Base-by-base conservation (phyloP, 1,139 yeast genomes). In the Candida sojae region DNA sequence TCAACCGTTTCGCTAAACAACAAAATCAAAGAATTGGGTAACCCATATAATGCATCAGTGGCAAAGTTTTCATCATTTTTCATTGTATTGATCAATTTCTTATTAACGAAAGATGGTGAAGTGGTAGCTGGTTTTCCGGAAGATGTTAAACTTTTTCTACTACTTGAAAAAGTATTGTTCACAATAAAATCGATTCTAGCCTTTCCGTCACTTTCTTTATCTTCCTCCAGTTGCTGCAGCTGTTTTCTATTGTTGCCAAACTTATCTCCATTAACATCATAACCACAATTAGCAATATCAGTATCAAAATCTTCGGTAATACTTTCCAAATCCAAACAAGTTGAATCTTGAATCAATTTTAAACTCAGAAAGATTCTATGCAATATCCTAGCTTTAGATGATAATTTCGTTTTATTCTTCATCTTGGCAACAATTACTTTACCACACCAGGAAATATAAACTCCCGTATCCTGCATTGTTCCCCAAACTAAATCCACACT, bases 401-500 rank as follows among this genome's bases (percentile, higher is more conserved):
- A 84, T 31, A 89, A 66, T 52, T 79, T 80, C 59, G 84, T 85
- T 60, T 90, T 82, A 47, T 73, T 77, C 43, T 71, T 71, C 84
- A 86, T 84, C 57, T 92, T 82, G 56, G 84, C 80, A 39, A 80
- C 77, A 31, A 90, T 86, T 44, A 88, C 86, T 50, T 79, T 79
- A 51, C 89, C 93, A 69, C 96, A 88, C 60, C 91, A 83, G 46
- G 83, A 79, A 48, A 90, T 73, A 64, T 89, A 88, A 50, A 83
- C 78, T 52, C 83, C 83, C 57, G 96, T 88, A 56, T 88, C 96
- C 51, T 86, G 86, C 95, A 88, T 88, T 1, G 95, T 86, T 1
- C 97, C 96, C 88, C 96, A 87, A 7, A 88, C 93, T 48, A 88
- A 84, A 67, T 90, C 96, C 48, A 90, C 89, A 23, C 92, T 84